A percentile compares a stretch with the other conserved stretches of the same genome.
Conservation (phyloP, 306 rosid genomes). For the Vicia sativa region DNA sequence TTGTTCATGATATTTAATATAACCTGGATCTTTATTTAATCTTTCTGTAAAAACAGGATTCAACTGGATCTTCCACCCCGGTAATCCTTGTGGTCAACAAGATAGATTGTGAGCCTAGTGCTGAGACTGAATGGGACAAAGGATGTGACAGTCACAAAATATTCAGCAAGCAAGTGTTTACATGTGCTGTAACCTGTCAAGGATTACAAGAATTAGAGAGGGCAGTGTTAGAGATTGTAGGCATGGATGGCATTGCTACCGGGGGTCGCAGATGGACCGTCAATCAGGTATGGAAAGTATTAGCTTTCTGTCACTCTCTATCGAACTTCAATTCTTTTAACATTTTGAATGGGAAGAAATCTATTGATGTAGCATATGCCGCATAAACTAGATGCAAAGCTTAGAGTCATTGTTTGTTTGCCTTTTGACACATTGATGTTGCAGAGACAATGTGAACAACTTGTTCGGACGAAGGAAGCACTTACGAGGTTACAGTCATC, state of each 20-base stretch:
- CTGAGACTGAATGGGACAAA: conserved; percentile 49
- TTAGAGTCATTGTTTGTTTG: not conserved
- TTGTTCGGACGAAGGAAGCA: conserved; percentile 87
- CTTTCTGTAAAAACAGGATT: conserved; percentile 52
- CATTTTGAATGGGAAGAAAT: no score
- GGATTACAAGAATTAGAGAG: conserved; percentile 81
- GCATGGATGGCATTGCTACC: conserved; percentile 63
- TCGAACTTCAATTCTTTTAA: not conserved
- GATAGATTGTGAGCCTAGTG: conserved; percentile 65
- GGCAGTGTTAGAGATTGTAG: conserved; percentile 73
- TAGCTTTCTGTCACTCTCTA: not conserved
- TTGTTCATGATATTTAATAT: conserved; percentile 35
- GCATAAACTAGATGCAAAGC: no score
- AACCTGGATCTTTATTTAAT: conserved; percentile 16
- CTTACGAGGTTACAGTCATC: conserved; percentile 72
- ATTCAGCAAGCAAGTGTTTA: conserved; percentile 72
- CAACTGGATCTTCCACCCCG: conserved; percentile 71
- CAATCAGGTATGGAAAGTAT: conserved; percentile 64
- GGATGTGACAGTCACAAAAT: conserved; percentile 15
- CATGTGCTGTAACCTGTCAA: conserved; percentile 90
- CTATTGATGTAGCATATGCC: no score
- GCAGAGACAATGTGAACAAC: conserved; percentile 99
- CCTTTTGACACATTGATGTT: conserved; percentile 37
- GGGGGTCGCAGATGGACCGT: conserved; percentile 92
- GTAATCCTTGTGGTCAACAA: conserved; percentile 86